These are phyloP conservation scores for Mycena sp. DNA, from an alignment of 1,284 basidiomycete genomes.

Conservation along the genomic window DNA sequence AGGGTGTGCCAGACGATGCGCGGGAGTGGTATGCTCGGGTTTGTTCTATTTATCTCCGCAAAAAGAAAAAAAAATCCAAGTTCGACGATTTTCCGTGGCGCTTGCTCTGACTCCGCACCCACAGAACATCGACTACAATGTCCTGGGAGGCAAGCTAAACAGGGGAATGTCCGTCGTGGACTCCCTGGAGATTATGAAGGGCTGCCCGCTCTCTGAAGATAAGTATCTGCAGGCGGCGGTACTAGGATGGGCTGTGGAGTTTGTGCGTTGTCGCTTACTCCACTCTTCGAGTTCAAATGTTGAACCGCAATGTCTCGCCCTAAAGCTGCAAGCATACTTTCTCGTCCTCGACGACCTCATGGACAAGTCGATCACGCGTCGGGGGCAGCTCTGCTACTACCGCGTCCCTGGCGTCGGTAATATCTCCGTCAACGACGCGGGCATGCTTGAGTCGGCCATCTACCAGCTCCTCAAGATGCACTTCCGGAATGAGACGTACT, in stretches of 20 bases:
- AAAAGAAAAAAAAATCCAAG: no score
- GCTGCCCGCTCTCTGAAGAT: conserved; percentile 61
- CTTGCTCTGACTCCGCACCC: no score
- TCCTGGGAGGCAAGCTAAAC: conserved; percentile 90
- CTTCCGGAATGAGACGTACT: conserved; percentile 78
- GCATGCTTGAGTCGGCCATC: conserved; percentile 89
- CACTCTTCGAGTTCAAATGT: not conserved
- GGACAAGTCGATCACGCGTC: conserved; percentile 83
- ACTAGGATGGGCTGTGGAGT: conserved; percentile 88
- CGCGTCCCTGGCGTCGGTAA: conserved; percentile 68
- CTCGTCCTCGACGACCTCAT: conserved; percentile 92
- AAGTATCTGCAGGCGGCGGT: conserved; percentile 85
- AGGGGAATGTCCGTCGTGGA: conserved; percentile 88
- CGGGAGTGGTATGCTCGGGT: conserved; percentile 25
- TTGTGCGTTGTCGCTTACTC: conserved; percentile 59
- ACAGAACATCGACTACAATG: conserved; percentile 84
- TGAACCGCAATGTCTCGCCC: not conserved
- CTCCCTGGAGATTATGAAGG: conserved; percentile 80
- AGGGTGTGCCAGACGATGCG: conserved; percentile 24
- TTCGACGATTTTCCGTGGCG: not conserved
- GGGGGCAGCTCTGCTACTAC: conserved; percentile 91
- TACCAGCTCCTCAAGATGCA: conserved; percentile 85
- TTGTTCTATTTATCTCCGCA: no score
- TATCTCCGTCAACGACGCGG: conserved; percentile 89
- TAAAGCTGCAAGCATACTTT: conserved; percentile 88